Conservation (phyloP, 176 grass and related monocot species). For the Carex littledalei region DNA sequence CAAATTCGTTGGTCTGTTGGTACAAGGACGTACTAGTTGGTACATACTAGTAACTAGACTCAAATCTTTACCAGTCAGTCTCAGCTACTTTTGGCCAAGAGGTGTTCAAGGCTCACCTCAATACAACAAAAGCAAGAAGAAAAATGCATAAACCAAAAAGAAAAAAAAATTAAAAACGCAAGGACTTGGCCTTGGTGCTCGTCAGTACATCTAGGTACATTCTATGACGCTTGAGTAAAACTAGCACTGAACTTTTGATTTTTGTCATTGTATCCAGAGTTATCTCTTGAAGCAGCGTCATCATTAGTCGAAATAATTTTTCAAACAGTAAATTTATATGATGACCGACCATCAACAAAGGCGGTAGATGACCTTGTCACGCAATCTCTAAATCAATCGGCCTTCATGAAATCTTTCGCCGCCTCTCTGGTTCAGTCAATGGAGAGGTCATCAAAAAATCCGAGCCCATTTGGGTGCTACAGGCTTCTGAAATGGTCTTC, state of each 20-base stretch:
- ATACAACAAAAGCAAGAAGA: not conserved
- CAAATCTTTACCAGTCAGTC: not conserved
- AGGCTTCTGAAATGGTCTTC: conserved; percentile 92
- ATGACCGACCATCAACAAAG: conserved; percentile 83
- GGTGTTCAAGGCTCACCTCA: not conserved
- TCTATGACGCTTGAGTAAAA: not conserved
- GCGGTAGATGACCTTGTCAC: conserved; percentile 75
- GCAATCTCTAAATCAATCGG: conserved; percentile 50
- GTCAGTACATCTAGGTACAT: not conserved
- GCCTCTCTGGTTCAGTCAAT: conserved; percentile 67
- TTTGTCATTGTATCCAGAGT: not conserved
- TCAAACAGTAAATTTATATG: conserved; percentile 78
- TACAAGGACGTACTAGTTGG: not conserved
- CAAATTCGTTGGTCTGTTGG: not conserved
- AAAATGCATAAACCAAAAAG: not conserved
- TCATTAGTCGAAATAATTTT: conserved; percentile 84
- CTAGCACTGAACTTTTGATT: not conserved
- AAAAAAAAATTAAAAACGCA: not conserved
- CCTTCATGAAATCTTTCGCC: conserved; percentile 81
- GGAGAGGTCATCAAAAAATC: conserved; percentile 75
- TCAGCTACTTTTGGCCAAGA: not conserved
- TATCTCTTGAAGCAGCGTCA: conserved; percentile 34
- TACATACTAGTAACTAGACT: not conserved
- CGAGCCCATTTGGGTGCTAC: conserved; percentile 57
- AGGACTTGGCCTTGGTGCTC: not conserved